Conservation (phyloP, 768 basidiomycete species). For the Auricularia auricula-judae region DNA sequence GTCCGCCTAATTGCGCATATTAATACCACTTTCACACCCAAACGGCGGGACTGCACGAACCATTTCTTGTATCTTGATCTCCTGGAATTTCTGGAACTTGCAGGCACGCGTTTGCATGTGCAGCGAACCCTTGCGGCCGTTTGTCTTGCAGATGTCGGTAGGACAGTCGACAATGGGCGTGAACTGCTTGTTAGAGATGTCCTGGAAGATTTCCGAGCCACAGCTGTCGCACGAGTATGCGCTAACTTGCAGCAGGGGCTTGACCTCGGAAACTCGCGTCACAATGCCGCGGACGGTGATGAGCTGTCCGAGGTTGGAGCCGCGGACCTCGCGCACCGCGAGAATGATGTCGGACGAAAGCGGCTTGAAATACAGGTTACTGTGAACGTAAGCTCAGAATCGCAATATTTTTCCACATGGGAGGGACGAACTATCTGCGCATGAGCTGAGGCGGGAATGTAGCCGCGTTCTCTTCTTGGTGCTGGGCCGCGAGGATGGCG, state of each 20-base stretch:
- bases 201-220: conserved; percentile 97
- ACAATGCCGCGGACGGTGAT: conserved; percentile 98
- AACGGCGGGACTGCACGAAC: conserved; percentile 27
- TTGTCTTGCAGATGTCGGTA: conserved; percentile 72
- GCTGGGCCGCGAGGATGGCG: conserved; percentile 74
- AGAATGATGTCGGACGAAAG: conserved; percentile 42
- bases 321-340: conserved; percentile 87
- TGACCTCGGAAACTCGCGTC: conserved; percentile 97
- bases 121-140: conserved; percentile 77
- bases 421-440: conserved; percentile 76
- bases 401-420: conserved; percentile 5
- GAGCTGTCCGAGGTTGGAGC: conserved; percentile 75
- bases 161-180: conserved; percentile 82
- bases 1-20: conserved; percentile 51
- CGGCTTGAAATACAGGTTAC: conserved; percentile 91
- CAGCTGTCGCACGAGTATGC: conserved; percentile 98
- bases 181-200: conserved; percentile 87
- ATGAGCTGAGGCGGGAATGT: conserved; percentile 87
- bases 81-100: conserved; percentile 96
- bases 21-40: too few species aligned
- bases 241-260: conserved; percentile 92
- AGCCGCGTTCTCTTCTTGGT: conserved; percentile 55
- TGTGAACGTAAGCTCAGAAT: conserved; percentile 19
- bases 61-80: conserved; percentile 99
- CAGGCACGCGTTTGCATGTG: conserved; percentile 99